phyloP scores from a whole-genome alignment of 306 rosid genomes.

The Cercis canadensis region DNA sequence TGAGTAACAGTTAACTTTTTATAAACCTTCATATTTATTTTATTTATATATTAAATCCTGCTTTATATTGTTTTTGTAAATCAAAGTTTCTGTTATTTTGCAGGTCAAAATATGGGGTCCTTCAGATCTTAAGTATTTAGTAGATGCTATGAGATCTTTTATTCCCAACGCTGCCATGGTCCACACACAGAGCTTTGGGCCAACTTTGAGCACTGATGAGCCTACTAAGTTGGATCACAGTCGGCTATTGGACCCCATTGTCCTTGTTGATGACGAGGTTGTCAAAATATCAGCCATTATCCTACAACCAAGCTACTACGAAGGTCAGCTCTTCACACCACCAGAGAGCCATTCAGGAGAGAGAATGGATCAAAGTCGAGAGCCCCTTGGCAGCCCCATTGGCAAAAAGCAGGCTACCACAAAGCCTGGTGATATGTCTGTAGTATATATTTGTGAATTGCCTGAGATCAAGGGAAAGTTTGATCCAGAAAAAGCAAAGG shows the following conservation, averaged over 20 bases:
- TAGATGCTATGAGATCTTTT: constrained; percentile 87
- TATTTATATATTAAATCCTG: neutral
- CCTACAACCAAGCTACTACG: constrained; percentile 55
- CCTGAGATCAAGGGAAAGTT: constrained; percentile 91
- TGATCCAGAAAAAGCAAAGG: constrained; percentile 74
- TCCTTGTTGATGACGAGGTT: constrained; percentile 78
- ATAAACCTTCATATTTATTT: constrained; percentile 16
- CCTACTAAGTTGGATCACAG: constrained; percentile 36
- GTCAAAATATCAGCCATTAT: constrained; percentile 89
- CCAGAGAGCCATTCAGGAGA: constrained; percentile 39
- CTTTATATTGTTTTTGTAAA: constrained; percentile 9
- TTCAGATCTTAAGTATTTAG: constrained; percentile 81
- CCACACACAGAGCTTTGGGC: constrained; percentile 90
- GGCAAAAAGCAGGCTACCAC: constrained; percentile 33
- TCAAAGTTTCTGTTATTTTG: constrained; percentile 36
- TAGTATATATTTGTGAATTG: constrained; percentile 82
- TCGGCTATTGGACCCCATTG: constrained; percentile 61
- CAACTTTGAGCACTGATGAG: constrained; percentile 40
- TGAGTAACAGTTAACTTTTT: constrained; percentile 50
- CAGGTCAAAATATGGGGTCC: constrained; percentile 93
- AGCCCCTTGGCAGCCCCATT: constrained; percentile 42
- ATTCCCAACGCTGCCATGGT: constrained; percentile 95
- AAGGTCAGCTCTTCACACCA: constrained; percentile 34
- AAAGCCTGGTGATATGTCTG: constrained; percentile 92
- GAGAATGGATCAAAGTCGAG: constrained; percentile 37